phyloP scores from a whole-genome alignment of 1,284 basidiomycete species.

The Ustilago lituana region DNA sequence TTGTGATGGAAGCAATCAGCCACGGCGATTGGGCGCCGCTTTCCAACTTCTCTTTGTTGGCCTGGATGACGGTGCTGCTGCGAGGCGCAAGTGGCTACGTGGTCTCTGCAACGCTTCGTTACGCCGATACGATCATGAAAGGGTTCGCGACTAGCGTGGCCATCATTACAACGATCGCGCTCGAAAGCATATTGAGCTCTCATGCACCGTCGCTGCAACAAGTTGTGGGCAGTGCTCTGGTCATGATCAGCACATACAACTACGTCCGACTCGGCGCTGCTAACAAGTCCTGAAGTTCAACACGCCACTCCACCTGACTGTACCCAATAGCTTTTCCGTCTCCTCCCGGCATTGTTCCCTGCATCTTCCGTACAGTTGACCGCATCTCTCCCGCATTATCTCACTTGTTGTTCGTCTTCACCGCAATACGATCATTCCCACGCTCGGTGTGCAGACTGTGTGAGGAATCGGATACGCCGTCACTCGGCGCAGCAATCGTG shows the following conservation, averaged over 20 bases:
- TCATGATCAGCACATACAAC: slow-evolving; percentile 32
- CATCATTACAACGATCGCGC: slow-evolving; percentile 33
- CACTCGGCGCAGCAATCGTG: too few species aligned
- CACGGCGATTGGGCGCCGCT: slow-evolving; percentile 16
- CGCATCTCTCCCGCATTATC: too few species aligned
- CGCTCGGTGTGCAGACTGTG: too few species aligned
- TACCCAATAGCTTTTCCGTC: too few species aligned
- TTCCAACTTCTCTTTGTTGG: slow-evolving; percentile 19
- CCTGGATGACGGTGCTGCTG: slow-evolving; percentile 33
- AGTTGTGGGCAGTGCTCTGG: slow-evolving; percentile 22
- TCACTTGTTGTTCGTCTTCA: too few species aligned
- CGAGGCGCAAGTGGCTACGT: slow-evolving; percentile 32
- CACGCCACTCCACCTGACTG: too few species aligned
- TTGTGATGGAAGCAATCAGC: slow-evolving; percentile 14
- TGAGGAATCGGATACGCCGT: too few species aligned
- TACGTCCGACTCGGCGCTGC: slow-evolving; percentile 14
- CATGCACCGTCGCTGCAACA: slow-evolving; percentile 14
- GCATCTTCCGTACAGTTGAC: too few species aligned
- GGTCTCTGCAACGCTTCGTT: slow-evolving; percentile 33
- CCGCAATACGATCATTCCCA: too few species aligned
- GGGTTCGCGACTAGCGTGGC: slow-evolving; percentile 42
- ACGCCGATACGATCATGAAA: slow-evolving; percentile 46
- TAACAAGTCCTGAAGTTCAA: slow-evolving; percentile 1
- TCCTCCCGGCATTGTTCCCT: too few species aligned
- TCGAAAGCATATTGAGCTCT: slow-evolving; percentile 23